Evolutionary conservation across 257 asterid genomes (phyloP).

Genomic region (Salvia hispanica): DNA sequence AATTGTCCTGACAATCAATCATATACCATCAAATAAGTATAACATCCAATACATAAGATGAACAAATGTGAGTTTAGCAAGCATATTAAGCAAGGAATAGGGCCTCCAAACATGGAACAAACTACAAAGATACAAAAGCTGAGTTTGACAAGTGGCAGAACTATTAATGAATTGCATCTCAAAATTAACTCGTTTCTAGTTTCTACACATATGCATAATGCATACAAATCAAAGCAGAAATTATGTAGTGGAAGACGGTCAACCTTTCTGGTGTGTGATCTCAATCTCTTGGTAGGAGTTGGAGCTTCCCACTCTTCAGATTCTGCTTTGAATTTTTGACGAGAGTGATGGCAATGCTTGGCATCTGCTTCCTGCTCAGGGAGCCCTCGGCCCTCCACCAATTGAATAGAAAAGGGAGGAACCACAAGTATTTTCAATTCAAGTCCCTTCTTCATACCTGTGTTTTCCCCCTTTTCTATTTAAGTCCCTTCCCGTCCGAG

Average conservation of each 20-base stretch:
- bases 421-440: too few relatives aligned
- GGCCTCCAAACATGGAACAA: too few relatives aligned
- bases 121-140: too few relatives aligned
- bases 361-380: slow-evolving; percentile 21
- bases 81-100: too few relatives aligned
- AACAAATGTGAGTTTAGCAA: too few relatives aligned
- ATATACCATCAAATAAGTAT: background rate
- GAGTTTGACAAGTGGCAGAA: too few relatives aligned
- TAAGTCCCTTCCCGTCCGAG: too few relatives aligned
- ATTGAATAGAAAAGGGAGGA: too few relatives aligned
- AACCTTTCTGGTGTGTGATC: slow-evolving; percentile 1
- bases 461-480: too few relatives aligned
- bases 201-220: background rate
- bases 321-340: background rate
- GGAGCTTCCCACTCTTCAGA: background rate
- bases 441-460: too few relatives aligned
- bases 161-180: too few relatives aligned
- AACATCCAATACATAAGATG: background rate
- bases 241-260: background rate
- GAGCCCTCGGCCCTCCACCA: too few relatives aligned
- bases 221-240: background rate
- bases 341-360: slow-evolving; percentile 25
- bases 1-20: background rate
- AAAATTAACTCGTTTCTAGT: background rate
- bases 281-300: background rate